Evolutionary conservation across 2,329 filamentous ascomycete genomes (phyloP).

Genomic region (Pseudopyrenochaeta lycopersici): DNA sequence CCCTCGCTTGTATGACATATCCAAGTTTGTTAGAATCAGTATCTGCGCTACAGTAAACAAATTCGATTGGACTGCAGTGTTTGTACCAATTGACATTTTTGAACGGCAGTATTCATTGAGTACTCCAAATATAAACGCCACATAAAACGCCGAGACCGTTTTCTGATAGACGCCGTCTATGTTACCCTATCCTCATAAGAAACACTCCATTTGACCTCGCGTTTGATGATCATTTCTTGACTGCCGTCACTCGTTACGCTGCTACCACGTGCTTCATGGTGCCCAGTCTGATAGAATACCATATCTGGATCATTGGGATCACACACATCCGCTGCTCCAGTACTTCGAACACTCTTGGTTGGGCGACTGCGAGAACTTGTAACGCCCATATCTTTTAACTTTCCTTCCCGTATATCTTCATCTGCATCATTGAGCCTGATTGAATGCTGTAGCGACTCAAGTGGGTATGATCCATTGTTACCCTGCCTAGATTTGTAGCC

Average conservation of each 20-base stretch:
- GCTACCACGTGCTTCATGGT: neutral
- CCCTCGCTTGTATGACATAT: too few relatives aligned
- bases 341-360: neutral
- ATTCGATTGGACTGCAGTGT: too few relatives aligned
- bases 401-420: neutral
- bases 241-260: constrained; percentile 7
- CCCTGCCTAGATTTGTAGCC: neutral
- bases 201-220: neutral
- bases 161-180: neutral
- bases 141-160: too few relatives aligned
- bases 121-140: too few relatives aligned
- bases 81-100: too few relatives aligned
- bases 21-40: too few relatives aligned
- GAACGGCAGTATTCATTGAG: too few relatives aligned
- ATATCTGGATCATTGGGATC: neutral
- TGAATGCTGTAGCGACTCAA: neutral
- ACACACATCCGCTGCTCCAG: neutral
- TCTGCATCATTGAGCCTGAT: neutral
- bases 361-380: neutral
- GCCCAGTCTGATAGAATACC: neutral
- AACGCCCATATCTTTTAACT: neutral
- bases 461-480: constrained; percentile 3
- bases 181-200: neutral
- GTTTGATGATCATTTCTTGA: constrained; percentile 14
- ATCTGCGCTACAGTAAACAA: too few relatives aligned